Conservation (phyloP, 2,329 filamentous ascomycete genomes). For the Diaporthe citri region DNA sequence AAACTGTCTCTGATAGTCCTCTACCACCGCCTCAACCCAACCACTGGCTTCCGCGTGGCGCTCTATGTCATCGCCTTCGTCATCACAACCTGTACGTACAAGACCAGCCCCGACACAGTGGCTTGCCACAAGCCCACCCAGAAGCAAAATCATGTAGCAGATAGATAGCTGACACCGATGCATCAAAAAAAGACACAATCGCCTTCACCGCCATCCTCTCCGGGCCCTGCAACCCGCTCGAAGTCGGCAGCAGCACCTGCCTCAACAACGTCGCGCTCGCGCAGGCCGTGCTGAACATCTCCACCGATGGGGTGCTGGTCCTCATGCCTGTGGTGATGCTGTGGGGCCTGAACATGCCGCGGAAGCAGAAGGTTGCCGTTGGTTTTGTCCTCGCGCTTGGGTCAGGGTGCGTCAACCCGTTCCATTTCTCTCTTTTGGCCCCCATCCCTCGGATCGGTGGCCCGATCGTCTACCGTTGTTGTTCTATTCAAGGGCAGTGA, state of each 20-base stretch:
- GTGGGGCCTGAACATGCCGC: conserved; percentile 55
- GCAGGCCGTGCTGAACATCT: conserved; percentile 60
- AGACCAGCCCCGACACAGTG: not conserved
- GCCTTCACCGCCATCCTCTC: conserved; percentile 43
- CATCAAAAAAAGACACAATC: conserved; percentile 39
- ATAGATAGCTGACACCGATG: not conserved
- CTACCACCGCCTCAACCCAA: conserved; percentile 43
- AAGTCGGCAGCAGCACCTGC: conserved; percentile 48
- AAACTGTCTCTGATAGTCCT: conserved; percentile 43
- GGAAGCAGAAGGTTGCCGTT: conserved; percentile 58
- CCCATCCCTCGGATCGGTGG: too few species aligned
- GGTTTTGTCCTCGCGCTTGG: conserved; percentile 58
- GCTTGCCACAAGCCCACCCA: not conserved
- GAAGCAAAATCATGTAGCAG: not conserved
- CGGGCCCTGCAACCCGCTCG: conserved; percentile 45
- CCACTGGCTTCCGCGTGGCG: conserved; percentile 31
- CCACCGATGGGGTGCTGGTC: conserved; percentile 59
- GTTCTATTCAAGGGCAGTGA: not conserved
- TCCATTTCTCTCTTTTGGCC: not conserved
- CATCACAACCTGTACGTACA: conserved; percentile 19
- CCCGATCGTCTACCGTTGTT: not conserved
- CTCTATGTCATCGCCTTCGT: conserved; percentile 38
- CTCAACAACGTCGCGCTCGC: conserved; percentile 58
- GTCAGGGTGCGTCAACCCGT: conserved; percentile 51
- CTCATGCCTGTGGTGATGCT: conserved; percentile 58